phyloP scores from a whole-genome alignment of 2,329 filamentous ascomycete genomes.

The Blastomyces parvus region DNA sequence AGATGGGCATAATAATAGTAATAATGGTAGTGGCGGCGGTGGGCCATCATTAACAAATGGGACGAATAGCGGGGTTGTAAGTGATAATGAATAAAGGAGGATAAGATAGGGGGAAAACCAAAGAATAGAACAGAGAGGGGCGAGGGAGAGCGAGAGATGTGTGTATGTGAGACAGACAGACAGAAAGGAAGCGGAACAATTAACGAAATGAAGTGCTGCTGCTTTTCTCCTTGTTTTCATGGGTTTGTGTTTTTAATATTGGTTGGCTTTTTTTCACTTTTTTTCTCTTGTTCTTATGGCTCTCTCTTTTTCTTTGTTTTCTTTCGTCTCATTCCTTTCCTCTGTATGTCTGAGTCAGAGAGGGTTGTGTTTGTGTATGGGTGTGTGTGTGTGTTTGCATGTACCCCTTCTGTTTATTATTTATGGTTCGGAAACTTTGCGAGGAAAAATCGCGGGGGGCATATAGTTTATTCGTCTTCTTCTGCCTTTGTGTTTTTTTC shows the following conservation, averaged over 20 bases:
- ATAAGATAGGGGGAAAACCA: not conserved
- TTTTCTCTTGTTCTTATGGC: too few species aligned
- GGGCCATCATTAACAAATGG: constrained; percentile 19
- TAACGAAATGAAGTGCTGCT: not conserved
- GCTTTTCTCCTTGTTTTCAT: not conserved
- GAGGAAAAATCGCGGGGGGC: not conserved
- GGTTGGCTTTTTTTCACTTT: not conserved
- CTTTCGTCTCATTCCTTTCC: not conserved
- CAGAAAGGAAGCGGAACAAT: not conserved
- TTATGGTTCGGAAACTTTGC: not conserved
- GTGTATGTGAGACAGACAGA: not conserved
- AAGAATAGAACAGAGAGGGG: not conserved
- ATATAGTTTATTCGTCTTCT: not conserved
- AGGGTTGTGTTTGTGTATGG: not conserved
- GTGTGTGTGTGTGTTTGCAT: too few species aligned
- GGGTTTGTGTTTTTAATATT: not conserved
- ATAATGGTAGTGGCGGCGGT: constrained; percentile 13
- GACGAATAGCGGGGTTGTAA: constrained; percentile 25
- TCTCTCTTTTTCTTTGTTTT: not conserved
- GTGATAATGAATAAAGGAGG: constrained; percentile 21
- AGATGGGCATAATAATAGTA: constrained; percentile 21
- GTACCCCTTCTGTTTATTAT: not conserved
- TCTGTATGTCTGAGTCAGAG: not conserved
- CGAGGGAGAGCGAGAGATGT: not conserved
- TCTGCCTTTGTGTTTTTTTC: not conserved